Base-by-base conservation (phyloP, 208 protist species). In the Angomonas ambiguus region DNA sequence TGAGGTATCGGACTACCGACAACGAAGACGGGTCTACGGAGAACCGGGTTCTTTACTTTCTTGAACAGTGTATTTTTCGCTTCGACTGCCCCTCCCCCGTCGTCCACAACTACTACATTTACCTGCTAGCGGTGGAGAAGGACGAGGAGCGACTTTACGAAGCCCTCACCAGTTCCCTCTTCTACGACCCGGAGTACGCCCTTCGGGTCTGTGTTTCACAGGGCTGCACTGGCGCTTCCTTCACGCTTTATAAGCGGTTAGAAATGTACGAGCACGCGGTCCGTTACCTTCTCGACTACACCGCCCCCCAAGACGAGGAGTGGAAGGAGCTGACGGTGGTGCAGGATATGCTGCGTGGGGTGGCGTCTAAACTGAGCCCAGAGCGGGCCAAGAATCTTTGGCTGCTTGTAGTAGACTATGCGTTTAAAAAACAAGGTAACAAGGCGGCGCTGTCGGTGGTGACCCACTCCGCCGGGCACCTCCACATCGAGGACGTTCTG, bases 401-500 rank as follows among this genome's bases (percentile, higher is more conserved):
- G 97, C 64, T 97, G 28, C 60, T 82, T 8, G 94, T 98, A 32
- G 97, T 95, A 34, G 67, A 89, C 30, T 79, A 91, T 57, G 90
- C 96, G 33, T 81, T 98, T 30, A 82, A 94, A 41, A 68, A 85
- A 38, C 64, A 92, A 27, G 48, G 2, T 24, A 67, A 77, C 22
- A 80, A 90, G 57, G 91, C 94, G 28, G 87, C 81, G 4, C 88
- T 95, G 27, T 67, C 63, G 22, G 68, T 95, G 33, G 79, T 95
- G 51, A 72, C 78, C 28, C 72, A 85, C 56, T 90, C 83, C n/a
- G 71, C 76, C 33, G 79, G 76, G 58, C 51, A 89, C 28, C 74
- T 99, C 38, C 93, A 89, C 59, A 92, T 98, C 22, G 96, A 98
- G 74, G 98, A 99, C 69, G 88, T 99, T 32, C 77, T 99, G 28